Evolutionary conservation across 805 yeast genomes (phyloP), one percentile per base, ranked within the genome.

Genomic region (Maudiozyma bulderi): DNA sequence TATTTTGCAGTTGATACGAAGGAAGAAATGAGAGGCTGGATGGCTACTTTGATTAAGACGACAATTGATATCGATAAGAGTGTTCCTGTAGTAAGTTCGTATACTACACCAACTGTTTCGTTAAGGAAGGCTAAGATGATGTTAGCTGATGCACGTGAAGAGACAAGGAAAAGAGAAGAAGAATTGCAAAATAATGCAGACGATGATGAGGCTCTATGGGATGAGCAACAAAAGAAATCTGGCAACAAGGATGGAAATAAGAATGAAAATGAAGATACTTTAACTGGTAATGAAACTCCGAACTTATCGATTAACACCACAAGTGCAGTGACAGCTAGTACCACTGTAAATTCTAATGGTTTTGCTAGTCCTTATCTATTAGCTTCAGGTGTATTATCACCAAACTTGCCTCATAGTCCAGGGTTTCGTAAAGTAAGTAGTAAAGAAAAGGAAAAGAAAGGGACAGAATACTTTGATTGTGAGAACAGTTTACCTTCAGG

Each of bases 21-120:
- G 50, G 95, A 88, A 45, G 98, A 91, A 54, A 85, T 91, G 96
- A 76, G 96, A 62, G 77, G 76, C 2, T 93, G 99, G 99, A 81
- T 90, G 81, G 85, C 89, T 47, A 95, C 96, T 0, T 72, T 93
- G 52, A 86, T 90, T 80, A 88, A 90, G 52, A 95, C 98, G 0
- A 93, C 98, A 0, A 95, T 93, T 58, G 99, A 93, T 62, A 75
- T 95, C 49, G 99, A 93, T 68, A 97, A 93, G 50, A 68, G 86
- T 1, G 87, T 86, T 11, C 97, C 99, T 0, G 93, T 88, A 1
- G 83, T 90, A 8, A 84, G 95, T 52, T 85, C 96, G 13, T 91
- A 95, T 65, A 83, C 85, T 10, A 88, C 97, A 0, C 98, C 99
- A n/a, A 91, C 98, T 0, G 89, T 93, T 8, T 82, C 95, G 9